Percentiles rank a stretch among this genome's conserved stretches.
phyloP scores from a whole-genome alignment of 2,329 filamentous ascomycete genomes.

The Rhinocladiella similis region DNA sequence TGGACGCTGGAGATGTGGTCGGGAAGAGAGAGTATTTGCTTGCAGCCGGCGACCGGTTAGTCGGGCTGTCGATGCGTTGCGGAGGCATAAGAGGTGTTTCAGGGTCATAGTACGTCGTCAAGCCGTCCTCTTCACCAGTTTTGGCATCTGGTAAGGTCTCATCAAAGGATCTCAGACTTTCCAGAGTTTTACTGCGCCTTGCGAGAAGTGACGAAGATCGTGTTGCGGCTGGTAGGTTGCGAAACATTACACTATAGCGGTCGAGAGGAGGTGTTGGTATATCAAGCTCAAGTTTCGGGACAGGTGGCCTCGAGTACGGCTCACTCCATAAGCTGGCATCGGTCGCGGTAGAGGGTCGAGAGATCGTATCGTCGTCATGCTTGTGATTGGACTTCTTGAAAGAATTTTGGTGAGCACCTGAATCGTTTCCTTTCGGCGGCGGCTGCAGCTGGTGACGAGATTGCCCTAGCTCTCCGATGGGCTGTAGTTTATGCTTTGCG shows the following conservation, averaged over 20 bases:
- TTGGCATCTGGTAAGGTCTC: slow-evolving; percentile 16
- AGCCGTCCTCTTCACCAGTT: slow-evolving; percentile 2
- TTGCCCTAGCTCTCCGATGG: slow-evolving; percentile 3
- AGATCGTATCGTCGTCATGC: slow-evolving; percentile 13
- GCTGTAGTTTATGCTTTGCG: slow-evolving; percentile 10
- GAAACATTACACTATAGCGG: slow-evolving; percentile 20
- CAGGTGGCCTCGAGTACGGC: slow-evolving; percentile 7
- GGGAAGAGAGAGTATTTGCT: slow-evolving; percentile 30
- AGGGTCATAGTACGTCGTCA: slow-evolving; percentile 4
- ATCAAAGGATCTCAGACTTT: slow-evolving; percentile 19
- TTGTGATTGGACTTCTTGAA: not conserved
- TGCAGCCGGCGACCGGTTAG: slow-evolving; percentile 15
- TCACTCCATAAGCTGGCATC: slow-evolving; percentile 10
- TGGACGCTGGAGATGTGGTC: slow-evolving; percentile 16
- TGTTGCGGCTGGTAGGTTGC: slow-evolving; percentile 17
- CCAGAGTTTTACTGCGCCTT: slow-evolving; percentile 25
- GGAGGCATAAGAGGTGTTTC: slow-evolving; percentile 18
- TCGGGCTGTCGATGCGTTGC: slow-evolving; percentile 16
- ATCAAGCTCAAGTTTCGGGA: slow-evolving; percentile 24
- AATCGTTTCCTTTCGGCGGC: slow-evolving; percentile 8
- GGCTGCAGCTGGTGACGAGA: slow-evolving; percentile 3
- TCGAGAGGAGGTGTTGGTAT: slow-evolving; percentile 19
- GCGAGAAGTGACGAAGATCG: slow-evolving; percentile 26
- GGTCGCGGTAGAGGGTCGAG: slow-evolving; percentile 17
- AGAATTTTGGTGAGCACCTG: not conserved